Percentiles rank a stretch among this genome's conserved stretches.
Conservation (phyloP, 345 rosid genomes). For the Psidium guajava region DNA sequence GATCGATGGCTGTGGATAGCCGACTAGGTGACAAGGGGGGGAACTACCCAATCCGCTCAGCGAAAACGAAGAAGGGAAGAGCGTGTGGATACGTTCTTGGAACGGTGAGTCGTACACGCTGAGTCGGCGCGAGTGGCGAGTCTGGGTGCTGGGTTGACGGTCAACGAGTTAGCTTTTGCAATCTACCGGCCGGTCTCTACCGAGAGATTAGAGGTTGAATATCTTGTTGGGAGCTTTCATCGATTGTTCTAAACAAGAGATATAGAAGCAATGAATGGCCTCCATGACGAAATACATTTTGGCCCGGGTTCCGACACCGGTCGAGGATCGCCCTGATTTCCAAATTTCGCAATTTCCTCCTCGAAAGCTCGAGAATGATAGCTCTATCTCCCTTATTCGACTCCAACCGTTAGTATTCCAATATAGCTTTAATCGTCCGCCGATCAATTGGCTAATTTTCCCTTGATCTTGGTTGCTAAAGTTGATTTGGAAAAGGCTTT, state of each 20-base stretch:
- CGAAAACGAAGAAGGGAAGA: not conserved
- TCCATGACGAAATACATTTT: not conserved
- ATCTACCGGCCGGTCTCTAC: not conserved
- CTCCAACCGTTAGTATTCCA: not conserved
- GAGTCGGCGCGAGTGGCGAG: not conserved
- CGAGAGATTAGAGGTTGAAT: not conserved
- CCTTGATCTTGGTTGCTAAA: no score
- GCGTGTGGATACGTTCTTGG: no score
- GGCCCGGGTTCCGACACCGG: rapidly evolving
- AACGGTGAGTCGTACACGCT: not conserved
- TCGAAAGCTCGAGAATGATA: not conserved
- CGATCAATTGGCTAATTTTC: not conserved
- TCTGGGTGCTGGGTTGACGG: not conserved
- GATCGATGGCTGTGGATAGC: not conserved
- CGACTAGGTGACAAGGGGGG: not conserved
- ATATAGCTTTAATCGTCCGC: rapidly evolving
- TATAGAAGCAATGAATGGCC: no score
- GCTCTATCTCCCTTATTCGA: rapidly evolving
- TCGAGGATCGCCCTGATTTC: rapidly evolving
- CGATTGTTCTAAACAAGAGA: no score
- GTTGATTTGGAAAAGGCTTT: no score
- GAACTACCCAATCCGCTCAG: not conserved
- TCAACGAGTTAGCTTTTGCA: not conserved
- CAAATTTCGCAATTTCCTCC: rapidly evolving
- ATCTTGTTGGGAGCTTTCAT: not conserved